These are phyloP conservation scores for Eucalyptus cloeziana DNA, from an alignment of 345 rosid genomes.

Conservation along the genomic window DNA sequence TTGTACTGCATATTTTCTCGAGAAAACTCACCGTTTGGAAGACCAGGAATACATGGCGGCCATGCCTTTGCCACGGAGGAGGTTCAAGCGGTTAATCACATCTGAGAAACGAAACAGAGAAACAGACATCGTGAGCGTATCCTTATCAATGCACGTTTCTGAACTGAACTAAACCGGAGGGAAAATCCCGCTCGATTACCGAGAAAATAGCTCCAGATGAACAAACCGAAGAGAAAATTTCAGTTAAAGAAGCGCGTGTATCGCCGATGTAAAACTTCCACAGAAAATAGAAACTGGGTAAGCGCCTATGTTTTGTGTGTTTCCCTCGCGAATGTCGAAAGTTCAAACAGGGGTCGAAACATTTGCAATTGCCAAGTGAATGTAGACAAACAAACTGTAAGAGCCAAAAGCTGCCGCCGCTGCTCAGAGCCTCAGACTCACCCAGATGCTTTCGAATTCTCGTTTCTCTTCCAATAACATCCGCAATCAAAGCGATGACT, in stretches of 20 bases:
- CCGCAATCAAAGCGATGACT: neutral
- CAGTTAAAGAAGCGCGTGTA: neutral
- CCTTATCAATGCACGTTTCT: neutral
- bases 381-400: neutral
- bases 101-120: slow-evolving; percentile 25
- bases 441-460: neutral
- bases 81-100: slow-evolving; percentile 65
- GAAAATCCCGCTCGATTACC: neutral
- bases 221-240: neutral
- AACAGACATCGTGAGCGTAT: neutral
- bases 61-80: slow-evolving; percentile 85
- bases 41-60: slow-evolving; percentile 93
- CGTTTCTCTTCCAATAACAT: neutral
- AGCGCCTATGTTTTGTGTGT: neutral
- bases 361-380: neutral
- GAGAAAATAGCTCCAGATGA: neutral
- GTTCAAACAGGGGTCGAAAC: neutral
- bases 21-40: slow-evolving; percentile 54
- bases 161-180: neutral
- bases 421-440: neutral
- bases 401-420: neutral
- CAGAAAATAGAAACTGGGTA: neutral
- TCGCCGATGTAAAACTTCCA: neutral
- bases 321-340: neutral
- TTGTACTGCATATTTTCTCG: neutral